Evolutionary conservation across 2,329 filamentous ascomycete genomes (phyloP), one percentile per base, ranked within the genome.

Genomic region (Arthrobotrys conoides): DNA sequence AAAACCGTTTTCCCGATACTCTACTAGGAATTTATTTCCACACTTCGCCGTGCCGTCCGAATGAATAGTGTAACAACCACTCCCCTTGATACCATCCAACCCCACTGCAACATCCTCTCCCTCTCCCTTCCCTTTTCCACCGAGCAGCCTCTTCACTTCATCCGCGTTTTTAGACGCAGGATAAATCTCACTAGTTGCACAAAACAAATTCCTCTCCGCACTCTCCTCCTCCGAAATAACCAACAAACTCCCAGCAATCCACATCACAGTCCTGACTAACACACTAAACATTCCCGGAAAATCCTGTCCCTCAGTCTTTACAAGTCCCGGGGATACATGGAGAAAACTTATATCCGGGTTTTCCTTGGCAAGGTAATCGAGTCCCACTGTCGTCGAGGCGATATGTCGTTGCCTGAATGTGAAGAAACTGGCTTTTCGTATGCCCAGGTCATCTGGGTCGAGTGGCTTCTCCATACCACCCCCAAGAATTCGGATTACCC

Each of bases 401-500:
- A 5, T 83, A 38, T 73, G 76, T 8, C 44, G 10, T 41, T 59
- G 85, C 16, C 87, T 86, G 10, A 84, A 83, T 12, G 84, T 86
- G n/a, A 72, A 82, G 80, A 84, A 82, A 77, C 82, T 84, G 81
- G 84, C 83, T 68, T 83, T 83, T 64, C 82, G 86, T 61, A 83
- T 84, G 55, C 86, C 85, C 24, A 87, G 84, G 78, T 89, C 86
- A 46, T 86, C 82, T 0, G 85, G 73, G 75, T 85, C 83, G n/a
- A 90, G 83, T 1, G 83, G 73, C 3, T 86, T 86, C 83, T 90
- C 89, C 14, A 85, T 84, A n/a, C 87, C 86, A 3, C 85, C 88
- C 0, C 86, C 87, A 0, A 88, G 83, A n/a, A 90, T 86, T n/a
- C 84, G 87, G 24, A 90, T 85, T 8, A 90, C 87, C 8, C 89